Evolutionary conservation across 1,139 yeast genomes (phyloP).

Genomic region (Yamadazyma pseudoaaseri): DNA sequence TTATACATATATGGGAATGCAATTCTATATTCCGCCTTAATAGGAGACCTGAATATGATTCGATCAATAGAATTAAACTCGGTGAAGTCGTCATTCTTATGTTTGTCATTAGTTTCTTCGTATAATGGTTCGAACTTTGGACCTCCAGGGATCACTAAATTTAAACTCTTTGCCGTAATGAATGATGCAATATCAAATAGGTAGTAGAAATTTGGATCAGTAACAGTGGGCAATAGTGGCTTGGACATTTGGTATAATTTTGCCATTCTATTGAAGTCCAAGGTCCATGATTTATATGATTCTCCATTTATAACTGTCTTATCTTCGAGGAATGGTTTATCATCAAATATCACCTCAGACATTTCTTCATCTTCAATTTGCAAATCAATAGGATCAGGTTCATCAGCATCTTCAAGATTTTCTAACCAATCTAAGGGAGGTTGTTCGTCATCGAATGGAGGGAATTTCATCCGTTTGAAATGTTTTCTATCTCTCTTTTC

Average conservation of each 20-base stretch:
- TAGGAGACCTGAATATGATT: constrained; percentile 72
- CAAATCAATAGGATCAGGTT: constrained; percentile 65
- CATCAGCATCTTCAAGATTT: constrained; percentile 70
- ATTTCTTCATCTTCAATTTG: constrained; percentile 63
- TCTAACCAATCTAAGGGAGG: constrained; percentile 86
- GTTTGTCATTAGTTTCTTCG: constrained; percentile 54
- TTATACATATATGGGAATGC: constrained; percentile 87
- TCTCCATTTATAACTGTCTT: constrained; percentile 61
- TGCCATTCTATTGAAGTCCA: constrained; percentile 63
- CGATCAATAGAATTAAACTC: constrained; percentile 90
- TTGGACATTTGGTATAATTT: constrained; percentile 63
- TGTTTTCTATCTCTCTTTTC: constrained; percentile 90
- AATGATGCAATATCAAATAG: constrained; percentile 77
- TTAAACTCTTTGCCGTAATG: constrained; percentile 87
- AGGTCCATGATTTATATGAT: constrained; percentile 71
- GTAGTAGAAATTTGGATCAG: constrained; percentile 59
- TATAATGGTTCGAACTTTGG: constrained; percentile 93
- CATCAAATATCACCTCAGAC: constrained; percentile 79
- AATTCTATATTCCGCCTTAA: constrained; percentile 79
- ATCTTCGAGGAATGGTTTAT: constrained; percentile 68
- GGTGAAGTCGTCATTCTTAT: constrained; percentile 73
- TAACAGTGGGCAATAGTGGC: constrained; percentile 62
- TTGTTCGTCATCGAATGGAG: constrained; percentile 97
- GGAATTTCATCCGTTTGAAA: constrained; percentile 88
- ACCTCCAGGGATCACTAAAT: constrained; percentile 88